phyloP scores from a whole-genome alignment of 208 protist species.

The Kentomonas sorsogonicus region DNA sequence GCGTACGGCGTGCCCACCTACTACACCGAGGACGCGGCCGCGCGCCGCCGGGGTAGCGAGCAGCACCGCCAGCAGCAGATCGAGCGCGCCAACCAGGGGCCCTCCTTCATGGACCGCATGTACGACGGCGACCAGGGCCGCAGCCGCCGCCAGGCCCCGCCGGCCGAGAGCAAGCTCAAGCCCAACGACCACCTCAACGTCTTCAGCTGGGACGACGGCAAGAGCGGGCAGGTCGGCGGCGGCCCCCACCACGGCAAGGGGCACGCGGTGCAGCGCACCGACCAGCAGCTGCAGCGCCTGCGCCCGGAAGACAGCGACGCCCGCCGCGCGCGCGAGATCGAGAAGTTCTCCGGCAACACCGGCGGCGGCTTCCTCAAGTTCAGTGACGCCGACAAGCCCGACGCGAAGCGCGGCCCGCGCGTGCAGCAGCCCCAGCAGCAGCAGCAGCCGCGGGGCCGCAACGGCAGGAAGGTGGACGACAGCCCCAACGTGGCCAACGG shows the following conservation, averaged over 20 bases:
- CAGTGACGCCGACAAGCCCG: conserved; percentile 29
- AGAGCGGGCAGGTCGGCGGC: conserved; percentile 7
- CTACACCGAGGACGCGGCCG: conserved; percentile 13
- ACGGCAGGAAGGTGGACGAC: background rate
- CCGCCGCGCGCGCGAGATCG: conserved; percentile 27
- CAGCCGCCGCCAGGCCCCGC: conserved; percentile 10
- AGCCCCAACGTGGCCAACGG: background rate
- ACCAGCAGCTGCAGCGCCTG: background rate
- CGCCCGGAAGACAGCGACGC: conserved; percentile 10
- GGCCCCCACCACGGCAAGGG: conserved; percentile 3
- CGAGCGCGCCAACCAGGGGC: conserved; percentile 27
- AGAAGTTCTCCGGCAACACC: conserved; percentile 31
- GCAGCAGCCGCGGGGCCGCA: background rate
- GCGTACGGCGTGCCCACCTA: conserved; percentile 20
- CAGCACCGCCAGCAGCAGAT: conserved; percentile 23
- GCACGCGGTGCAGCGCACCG: background rate
- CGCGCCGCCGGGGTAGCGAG: conserved; percentile 1
- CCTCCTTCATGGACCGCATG: conserved; percentile 57
- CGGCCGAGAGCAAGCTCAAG: conserved; percentile 1
- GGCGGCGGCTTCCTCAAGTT: conserved; percentile 68
- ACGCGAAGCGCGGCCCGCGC: conserved; percentile 5
- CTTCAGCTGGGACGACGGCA: conserved; percentile 59
- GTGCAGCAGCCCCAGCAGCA: background rate
- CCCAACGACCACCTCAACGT: conserved; percentile 51
- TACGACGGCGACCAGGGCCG: conserved; percentile 18